Evolutionary conservation across 2,329 filamentous ascomycete species (phyloP), one percentile per base, ranked within the genome.

Genomic region (Berkeleyomyces basicola): DNA sequence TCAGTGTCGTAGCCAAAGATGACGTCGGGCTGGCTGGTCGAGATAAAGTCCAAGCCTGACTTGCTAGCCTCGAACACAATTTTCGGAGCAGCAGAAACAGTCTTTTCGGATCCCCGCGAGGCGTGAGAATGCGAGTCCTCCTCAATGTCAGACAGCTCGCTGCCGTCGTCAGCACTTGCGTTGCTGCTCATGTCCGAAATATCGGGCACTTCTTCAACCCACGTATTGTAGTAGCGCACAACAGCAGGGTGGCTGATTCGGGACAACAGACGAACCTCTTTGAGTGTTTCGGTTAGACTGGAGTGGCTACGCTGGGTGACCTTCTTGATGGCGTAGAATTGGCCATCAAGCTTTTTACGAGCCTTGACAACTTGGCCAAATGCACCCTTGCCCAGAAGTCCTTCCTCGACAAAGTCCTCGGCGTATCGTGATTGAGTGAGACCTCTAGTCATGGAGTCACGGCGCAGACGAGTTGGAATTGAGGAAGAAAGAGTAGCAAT

Each of bases 311-410:
- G 85, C 67, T 93, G 88, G 0, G 85, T 89, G 66, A 99, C 93
- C 71, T 97, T 96, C 72, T 99, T 99, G 71, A 99, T 88, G 16
- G 93, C 93, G 73, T 97, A 99, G 51, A 95, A 86, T 64, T 91
- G 88, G 0, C 89, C 89, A 71, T 97, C 93, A 3, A 96, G 82
- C 74, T 93, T 96, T 72, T 96, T 95, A 40, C 92, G 83, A 2
- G 92, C 92, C 72, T 96, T 95, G 62, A 97, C 90, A 31, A 99
- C 93, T 73, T 96, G 90, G 4, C 93, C 93, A 73, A 96, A 99
- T 0, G 92, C 93, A 51, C 93, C 93, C 71, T 92, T 95, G 2
- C 93, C 93, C 10, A 99, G 78, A 3, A 88, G 83, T 11, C 89
- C 90, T 70, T 93, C 85, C 73, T 97, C 91, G 16, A 91, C 85